Evolutionary conservation across 1,284 basidiomycete species (phyloP).

Genomic region (Malassezia pachydermatis): DNA sequence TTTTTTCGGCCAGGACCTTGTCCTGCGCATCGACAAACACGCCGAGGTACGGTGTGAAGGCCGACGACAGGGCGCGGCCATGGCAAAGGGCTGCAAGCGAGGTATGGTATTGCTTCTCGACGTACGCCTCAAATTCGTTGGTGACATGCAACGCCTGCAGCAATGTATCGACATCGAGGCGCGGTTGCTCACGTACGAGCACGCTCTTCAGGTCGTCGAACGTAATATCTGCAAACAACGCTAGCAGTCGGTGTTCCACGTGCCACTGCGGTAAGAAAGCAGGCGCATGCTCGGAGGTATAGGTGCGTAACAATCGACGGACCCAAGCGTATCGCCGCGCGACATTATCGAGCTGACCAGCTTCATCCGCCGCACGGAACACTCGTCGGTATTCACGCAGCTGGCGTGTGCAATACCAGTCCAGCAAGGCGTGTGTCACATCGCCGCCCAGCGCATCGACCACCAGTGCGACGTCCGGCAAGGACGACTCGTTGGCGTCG

Average conservation of each 20-base stretch:
- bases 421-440: slow-evolving; percentile 59
- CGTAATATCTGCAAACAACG: slow-evolving; percentile 39
- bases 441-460: slow-evolving; percentile 41
- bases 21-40: slow-evolving; percentile 95
- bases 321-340: slow-evolving; percentile 92
- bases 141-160: slow-evolving; percentile 40
- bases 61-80: slow-evolving; percentile 53
- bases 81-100: slow-evolving; percentile 17
- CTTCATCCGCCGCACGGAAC: slow-evolving; percentile 58
- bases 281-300: slow-evolving; percentile 66
- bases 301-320: slow-evolving; percentile 71
- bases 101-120: slow-evolving; percentile 28
- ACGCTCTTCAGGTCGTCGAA: slow-evolving; percentile 41
- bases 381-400: slow-evolving; percentile 93
- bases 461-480: slow-evolving; percentile 40
- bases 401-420: slow-evolving; percentile 79
- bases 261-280: slow-evolving; percentile 37
- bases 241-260: slow-evolving; percentile 33
- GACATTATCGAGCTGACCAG: slow-evolving; percentile 91
- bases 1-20: slow-evolving; percentile 51
- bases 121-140: slow-evolving; percentile 36
- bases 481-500: slow-evolving; percentile 23
- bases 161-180: slow-evolving; percentile 35
- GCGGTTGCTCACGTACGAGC: slow-evolving; percentile 34
- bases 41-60: slow-evolving; percentile 82